Evolutionary conservation across 2,329 filamentous ascomycete species (phyloP).

Genomic region (Colletotrichum gloeosporioides): DNA sequence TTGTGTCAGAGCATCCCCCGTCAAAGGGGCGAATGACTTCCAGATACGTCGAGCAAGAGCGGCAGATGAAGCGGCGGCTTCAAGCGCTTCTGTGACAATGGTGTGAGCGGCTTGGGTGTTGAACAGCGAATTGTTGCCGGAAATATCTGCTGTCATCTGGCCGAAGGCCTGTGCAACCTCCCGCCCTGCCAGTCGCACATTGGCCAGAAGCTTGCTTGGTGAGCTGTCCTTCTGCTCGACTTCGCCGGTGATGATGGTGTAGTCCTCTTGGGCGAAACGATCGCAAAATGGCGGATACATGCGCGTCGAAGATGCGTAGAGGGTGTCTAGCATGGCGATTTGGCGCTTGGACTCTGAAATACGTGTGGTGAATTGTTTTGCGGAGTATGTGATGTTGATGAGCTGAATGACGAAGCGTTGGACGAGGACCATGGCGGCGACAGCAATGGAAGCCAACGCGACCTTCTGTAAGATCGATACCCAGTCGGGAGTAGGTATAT

Average conservation of each 20-base stretch:
- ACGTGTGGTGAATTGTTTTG: not conserved
- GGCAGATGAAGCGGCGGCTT: not conserved
- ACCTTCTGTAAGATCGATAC: not conserved
- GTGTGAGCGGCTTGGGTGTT: constrained; percentile 3
- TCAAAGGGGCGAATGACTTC: not conserved
- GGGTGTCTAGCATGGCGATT: not conserved
- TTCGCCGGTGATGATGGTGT: constrained; percentile 6
- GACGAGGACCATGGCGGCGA: constrained; percentile 1
- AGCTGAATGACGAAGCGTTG: constrained; percentile 1
- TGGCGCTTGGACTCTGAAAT: not conserved
- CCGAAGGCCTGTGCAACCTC: not conserved
- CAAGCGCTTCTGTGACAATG: constrained; percentile 2
- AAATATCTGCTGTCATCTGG: constrained; percentile 1
- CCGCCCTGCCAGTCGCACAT: not conserved
- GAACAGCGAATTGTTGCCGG: not conserved
- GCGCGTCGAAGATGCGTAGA: not conserved
- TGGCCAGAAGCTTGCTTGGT: constrained; percentile 7
- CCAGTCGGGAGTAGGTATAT: not conserved
- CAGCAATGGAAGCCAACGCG: not conserved
- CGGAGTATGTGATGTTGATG: constrained; percentile 10
- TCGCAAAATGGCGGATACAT: constrained; percentile 1
- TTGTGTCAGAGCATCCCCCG: not conserved
- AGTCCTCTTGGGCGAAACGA: not conserved
- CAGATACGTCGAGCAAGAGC: not conserved
- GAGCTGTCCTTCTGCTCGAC: not conserved